Base-by-base conservation (phyloP, 495 filamentous ascomycete species). In the Neurospora terricola region DNA sequence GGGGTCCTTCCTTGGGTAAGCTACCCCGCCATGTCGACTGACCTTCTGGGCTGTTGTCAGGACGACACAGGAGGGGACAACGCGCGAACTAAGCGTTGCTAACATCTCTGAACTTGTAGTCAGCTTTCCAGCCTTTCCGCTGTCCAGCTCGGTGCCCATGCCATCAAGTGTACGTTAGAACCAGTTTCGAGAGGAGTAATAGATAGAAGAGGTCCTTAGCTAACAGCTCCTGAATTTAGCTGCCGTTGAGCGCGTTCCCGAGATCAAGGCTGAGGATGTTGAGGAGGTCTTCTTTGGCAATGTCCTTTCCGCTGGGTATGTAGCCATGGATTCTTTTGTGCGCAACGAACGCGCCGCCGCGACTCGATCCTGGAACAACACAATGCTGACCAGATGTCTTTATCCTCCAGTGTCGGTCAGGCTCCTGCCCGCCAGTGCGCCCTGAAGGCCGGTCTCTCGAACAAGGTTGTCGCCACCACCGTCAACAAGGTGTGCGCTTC, bases 401-500 rank as follows among this genome's bases (percentile, higher is more conserved):
- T 66, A 66, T 66, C 71, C 66, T 48, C 70, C 78, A 99, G 96
- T 83, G 88, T 98, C 78, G 96, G 96, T 72, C 96, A 99, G 83
- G 97, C 96, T 80, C 96, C 96, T 71, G 94, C 96, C 71, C 91
- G 96, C 69, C 96, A 99, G 85, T 96, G 92, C 81, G 94, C 94
- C 72, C 86, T 99, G 78, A 87, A 88, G 76, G 96, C 94, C 75
- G 96, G 96, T 69, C 91, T 99, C 72, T 81, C 87, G 3, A 85
- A 96, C 21, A 86, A 87, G 16, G 92, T 91, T 70, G 89, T 97
- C 78, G 92, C 90, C 84, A 98, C 96, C 54, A 97, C 94, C 38
- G 88, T 99, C 73, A 99, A 98, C 90, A 99, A 99, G 85, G 96
- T 99, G 78, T 99, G 96, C 87, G 96, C 96, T 72, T 97, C 94